Evolutionary conservation across 345 rosid species (phyloP).

Genomic region (Litchi chinensis): DNA sequence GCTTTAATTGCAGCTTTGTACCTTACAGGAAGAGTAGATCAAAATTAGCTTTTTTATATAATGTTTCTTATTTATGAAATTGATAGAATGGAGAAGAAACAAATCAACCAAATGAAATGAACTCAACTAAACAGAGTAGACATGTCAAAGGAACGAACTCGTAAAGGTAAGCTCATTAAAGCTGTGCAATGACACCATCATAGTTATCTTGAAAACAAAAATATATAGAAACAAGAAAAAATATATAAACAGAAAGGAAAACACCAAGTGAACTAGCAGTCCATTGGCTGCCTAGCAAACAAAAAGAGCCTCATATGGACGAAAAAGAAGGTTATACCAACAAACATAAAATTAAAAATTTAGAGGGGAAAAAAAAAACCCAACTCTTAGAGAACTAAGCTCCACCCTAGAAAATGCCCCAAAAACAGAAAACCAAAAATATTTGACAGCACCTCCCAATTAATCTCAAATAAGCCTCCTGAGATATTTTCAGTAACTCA

Average conservation of each 20-base stretch:
- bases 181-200: not conserved
- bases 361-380: too few species aligned
- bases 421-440: not conserved
- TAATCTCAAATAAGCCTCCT: not conserved
- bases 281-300: not conserved
- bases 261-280: not conserved
- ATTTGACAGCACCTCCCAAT: not conserved
- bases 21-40: constrained; percentile 48
- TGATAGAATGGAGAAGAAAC: too few species aligned
- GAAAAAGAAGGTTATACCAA: not conserved
- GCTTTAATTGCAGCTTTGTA: constrained; percentile 97
- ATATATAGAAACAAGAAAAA: not conserved
- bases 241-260: not conserved
- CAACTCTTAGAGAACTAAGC: not conserved
- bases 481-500: not conserved
- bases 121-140: not conserved
- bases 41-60: constrained; percentile 2
- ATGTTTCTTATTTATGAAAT: not conserved
- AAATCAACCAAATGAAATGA: not conserved
- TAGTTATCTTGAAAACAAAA: not conserved
- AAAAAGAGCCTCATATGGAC: not conserved
- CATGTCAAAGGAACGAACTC: not conserved
- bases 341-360: too few species aligned
- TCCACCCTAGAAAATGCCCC: not conserved
- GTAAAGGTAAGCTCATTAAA: constrained; percentile 5